Percentiles rank a stretch among this genome's conserved stretches.
These are phyloP conservation scores for Mycosarcoma mackinlayi DNA, from an alignment of 1,284 basidiomycete genomes.

Conservation along the genomic window DNA sequence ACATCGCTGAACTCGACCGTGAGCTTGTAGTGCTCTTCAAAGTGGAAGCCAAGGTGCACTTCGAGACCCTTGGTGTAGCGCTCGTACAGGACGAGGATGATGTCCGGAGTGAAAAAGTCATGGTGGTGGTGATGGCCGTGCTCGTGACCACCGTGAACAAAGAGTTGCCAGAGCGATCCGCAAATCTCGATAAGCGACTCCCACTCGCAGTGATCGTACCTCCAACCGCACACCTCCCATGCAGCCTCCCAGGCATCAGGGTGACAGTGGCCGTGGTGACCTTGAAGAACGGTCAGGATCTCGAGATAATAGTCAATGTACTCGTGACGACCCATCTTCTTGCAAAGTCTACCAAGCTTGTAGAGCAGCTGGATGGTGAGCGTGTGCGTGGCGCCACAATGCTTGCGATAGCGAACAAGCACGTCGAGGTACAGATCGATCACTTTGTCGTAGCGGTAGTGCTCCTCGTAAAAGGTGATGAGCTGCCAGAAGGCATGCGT, in stretches of 20 bases:
- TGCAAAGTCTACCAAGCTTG: constrained; percentile 5
- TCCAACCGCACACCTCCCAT: constrained; percentile 6
- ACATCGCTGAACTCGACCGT: constrained; percentile 8
- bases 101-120: constrained; percentile 9
- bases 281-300: constrained; percentile 4
- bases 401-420: constrained; percentile 3
- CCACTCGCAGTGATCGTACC: constrained; percentile 5
- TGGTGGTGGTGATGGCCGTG: constrained; percentile 5
- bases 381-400: constrained; percentile 2
- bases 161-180: constrained; percentile 1
- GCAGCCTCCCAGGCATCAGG: constrained; percentile 8
- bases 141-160: constrained; percentile 5
- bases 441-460: constrained; percentile 11
- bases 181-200: constrained; percentile 3
- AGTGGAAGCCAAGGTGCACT: constrained; percentile 8
- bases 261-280: constrained; percentile 5
- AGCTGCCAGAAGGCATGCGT: constrained; percentile 1
- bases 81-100: constrained; percentile 10
- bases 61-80: constrained; percentile 7
- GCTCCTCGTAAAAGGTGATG: constrained; percentile 4
- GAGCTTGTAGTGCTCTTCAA: constrained; percentile 12
- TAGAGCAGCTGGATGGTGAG: constrained; percentile 5
- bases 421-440: constrained; percentile 7
- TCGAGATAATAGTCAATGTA: constrained; percentile 4
- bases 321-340: constrained; percentile 7